Evolutionary conservation across 169 alveolate genomes (phyloP).

Genomic region (Neospora caninum): DNA sequence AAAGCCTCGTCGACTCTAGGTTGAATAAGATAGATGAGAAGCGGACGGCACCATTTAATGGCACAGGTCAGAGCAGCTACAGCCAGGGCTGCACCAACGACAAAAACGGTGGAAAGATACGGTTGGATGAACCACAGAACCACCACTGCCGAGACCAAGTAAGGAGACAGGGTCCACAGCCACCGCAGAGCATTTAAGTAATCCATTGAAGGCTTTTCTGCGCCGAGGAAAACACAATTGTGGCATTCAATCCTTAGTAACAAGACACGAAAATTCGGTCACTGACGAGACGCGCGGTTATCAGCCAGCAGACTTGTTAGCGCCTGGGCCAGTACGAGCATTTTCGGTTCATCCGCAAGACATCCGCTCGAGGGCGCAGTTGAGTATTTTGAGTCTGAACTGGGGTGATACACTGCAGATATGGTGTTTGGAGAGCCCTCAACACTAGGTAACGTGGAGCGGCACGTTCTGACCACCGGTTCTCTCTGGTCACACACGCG

Average conservation of each 20-base stretch:
- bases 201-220: neutral
- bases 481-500: too few species aligned
- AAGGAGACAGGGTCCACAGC: constrained; percentile 9
- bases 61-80: neutral
- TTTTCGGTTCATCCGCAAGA: neutral
- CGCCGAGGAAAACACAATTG: too few species aligned
- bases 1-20: constrained; percentile 4
- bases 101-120: neutral
- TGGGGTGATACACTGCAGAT: too few species aligned
- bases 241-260: too few species aligned
- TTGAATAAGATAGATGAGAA: neutral
- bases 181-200: neutral
- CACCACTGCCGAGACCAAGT: neutral
- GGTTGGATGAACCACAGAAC: neutral
- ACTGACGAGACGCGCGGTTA: too few species aligned
- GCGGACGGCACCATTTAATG: constrained; percentile 8
- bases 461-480: too few species aligned
- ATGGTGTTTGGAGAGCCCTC: too few species aligned
- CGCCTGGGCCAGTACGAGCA: neutral
- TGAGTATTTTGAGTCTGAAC: too few species aligned
- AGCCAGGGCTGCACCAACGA: neutral
- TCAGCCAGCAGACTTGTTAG: too few species aligned
- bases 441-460: too few species aligned
- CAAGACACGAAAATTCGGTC: too few species aligned
- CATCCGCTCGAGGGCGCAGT: too few species aligned